Evolutionary conservation across 352 stramenopile species (phyloP).

Genomic region (Thalassiosira livingstoniorum): DNA sequence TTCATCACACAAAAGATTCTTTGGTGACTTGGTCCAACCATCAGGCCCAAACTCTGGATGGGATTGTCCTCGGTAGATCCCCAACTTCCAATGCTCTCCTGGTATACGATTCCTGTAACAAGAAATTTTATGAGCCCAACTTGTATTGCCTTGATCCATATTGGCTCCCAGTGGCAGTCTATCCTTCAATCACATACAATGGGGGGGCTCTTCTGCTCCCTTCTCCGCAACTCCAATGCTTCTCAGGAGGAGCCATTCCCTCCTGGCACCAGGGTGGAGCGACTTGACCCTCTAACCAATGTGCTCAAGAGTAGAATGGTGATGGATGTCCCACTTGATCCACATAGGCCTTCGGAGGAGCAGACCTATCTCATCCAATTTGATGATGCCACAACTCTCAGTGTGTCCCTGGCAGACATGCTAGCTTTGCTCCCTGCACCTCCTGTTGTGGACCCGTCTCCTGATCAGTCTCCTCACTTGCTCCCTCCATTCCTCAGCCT

Average conservation of each 20-base stretch:
- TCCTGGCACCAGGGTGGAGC: constrained; percentile 5
- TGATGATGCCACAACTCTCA: neutral
- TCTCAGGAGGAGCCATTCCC: constrained; percentile 18
- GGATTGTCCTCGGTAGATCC: constrained; percentile 16
- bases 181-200: constrained; percentile 4
- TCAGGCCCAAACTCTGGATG: constrained; percentile 19
- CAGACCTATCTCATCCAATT: neutral
- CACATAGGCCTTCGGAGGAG: neutral
- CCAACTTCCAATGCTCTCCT: constrained; percentile 3
- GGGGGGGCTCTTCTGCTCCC: constrained; percentile 20
- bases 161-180: neutral
- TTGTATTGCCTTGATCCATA: constrained; percentile 14
- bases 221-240: constrained; percentile 4
- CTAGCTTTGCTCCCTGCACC: neutral
- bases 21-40: neutral
- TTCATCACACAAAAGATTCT: neutral
- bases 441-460: neutral
- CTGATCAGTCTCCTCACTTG: too few species aligned
- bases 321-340: neutral
- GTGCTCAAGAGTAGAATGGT: neutral
- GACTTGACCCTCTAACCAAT: neutral
- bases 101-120: constrained; percentile 34
- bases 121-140: constrained; percentile 13
- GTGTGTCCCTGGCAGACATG: neutral
- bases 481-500: neutral